Conservation (phyloP, 129 eudicot species). For the Heracleum sosnowskyi region DNA sequence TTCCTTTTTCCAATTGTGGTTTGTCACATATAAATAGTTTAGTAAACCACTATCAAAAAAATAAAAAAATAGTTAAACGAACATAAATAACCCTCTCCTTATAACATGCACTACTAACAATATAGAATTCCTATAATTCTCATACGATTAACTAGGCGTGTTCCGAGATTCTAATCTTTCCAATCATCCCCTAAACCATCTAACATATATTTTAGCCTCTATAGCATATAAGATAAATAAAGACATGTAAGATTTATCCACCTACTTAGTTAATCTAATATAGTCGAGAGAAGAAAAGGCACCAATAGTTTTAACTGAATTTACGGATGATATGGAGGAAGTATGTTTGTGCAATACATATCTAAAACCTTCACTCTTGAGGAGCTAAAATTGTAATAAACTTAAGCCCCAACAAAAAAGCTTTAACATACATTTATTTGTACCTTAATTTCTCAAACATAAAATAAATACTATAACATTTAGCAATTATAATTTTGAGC, state of each 20-base stretch:
- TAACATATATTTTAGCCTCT: background rate
- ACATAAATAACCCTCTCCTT: background rate
- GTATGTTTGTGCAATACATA: background rate
- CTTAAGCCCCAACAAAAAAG: background rate
- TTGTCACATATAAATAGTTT: background rate
- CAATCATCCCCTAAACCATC: background rate
- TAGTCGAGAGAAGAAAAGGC: background rate
- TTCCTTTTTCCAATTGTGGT: background rate
- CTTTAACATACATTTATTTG: background rate
- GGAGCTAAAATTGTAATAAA: background rate
- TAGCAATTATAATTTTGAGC: background rate
- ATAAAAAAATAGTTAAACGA: background rate
- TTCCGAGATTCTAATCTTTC: background rate
- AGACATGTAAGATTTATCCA: background rate
- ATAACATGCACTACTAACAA: background rate
- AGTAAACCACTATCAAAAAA: background rate
- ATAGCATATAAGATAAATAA: background rate
- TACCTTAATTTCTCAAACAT: background rate
- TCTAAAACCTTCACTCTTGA: background rate
- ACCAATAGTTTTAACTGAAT: background rate
- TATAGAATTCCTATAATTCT: background rate
- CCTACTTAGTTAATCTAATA: background rate
- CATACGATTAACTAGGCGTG: background rate
- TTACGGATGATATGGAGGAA: background rate
- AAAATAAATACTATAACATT: background rate